A percentile compares a stretch with the other conserved stretches of the same genome.
These are phyloP conservation scores for Trichoderma sp. DNA, from an alignment of 2,329 filamentous ascomycete species.

Conservation along the genomic window DNA sequence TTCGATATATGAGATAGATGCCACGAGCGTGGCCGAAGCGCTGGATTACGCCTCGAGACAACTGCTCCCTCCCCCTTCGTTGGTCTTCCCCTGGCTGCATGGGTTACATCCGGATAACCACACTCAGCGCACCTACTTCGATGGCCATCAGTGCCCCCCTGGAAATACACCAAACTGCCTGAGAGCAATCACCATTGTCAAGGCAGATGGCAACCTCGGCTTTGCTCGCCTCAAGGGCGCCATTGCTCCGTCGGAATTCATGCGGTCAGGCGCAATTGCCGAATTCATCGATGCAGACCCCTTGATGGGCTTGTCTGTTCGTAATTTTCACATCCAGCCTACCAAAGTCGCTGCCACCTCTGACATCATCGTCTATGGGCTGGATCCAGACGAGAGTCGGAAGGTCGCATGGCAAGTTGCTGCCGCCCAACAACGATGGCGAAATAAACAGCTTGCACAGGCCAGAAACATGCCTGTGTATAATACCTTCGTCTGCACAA, in stretches of 20 bases:
- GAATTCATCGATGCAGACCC: slow-evolving; percentile 84
- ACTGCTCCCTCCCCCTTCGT: slow-evolving; percentile 77
- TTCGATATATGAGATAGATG: slow-evolving; percentile 70
- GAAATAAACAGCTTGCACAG: slow-evolving; percentile 58
- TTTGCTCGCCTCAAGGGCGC: slow-evolving; percentile 81
- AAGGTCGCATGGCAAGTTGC: slow-evolving; percentile 69
- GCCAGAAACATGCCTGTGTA: slow-evolving; percentile 61
- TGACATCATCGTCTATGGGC: slow-evolving; percentile 89
- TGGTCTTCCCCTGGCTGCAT: slow-evolving; percentile 95
- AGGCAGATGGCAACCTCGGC: slow-evolving; percentile 77
- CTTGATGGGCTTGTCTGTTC: slow-evolving; percentile 85
- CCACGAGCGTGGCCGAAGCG: slow-evolving; percentile 66
- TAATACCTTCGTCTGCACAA: slow-evolving; percentile 76
- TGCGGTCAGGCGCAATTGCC: slow-evolving; percentile 51
- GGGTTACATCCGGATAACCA: slow-evolving; percentile 86
- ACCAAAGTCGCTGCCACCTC: slow-evolving; percentile 85
- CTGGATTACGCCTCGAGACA: slow-evolving; percentile 75
- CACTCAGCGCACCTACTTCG: slow-evolving; percentile 87
- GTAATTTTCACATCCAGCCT: slow-evolving; percentile 95
- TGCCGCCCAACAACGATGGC: slow-evolving; percentile 73
- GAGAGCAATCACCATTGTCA: slow-evolving; percentile 80
- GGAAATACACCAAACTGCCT: slow-evolving; percentile 70
- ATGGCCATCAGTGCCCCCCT: slow-evolving; percentile 68
- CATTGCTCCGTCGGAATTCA: slow-evolving; percentile 75
- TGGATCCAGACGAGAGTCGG: slow-evolving; percentile 59